Base-by-base conservation (phyloP, 257 asterid species). In the Jaltomata sinuosa region DNA sequence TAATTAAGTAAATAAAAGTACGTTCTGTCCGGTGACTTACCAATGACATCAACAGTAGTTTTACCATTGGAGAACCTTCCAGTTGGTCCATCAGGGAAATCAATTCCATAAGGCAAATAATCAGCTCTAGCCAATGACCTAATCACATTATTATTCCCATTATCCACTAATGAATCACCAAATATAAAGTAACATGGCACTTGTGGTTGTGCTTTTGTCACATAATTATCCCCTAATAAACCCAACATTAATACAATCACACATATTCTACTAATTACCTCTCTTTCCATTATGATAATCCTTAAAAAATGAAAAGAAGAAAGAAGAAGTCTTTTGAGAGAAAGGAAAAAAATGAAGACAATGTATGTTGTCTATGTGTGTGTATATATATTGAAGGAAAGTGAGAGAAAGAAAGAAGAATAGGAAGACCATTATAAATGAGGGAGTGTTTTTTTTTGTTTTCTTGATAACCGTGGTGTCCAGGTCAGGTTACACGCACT, bases 81-180 rank as follows among this genome's bases (percentile, higher is more conserved):
- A 3, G 74, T 87, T n/a, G 91, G 91, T 55, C 91, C 91, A 29
- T 65, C 84, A 0, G 89, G 85, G 29, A 83, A 89, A 85, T 89
- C 91, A 81, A 89, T 85, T 27, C 91, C 91, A 59, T 89, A 89
- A 38, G 91, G 91, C 83, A 85, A 32, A 82, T 89, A 89, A 81
- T 89, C 87, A 77, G 91, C 91, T 76, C 71, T 87, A 3, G 91
- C 91, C 72, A 89, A 71, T 19, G 91, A 89, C 57, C 86, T 84
- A 61, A 89, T 87, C 21, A 85, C 83, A 54, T 89, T 89, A 69
- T 89, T 89, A 74, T 89, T 89, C 15, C 91, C 91, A 81, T 89
- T 89, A 71, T 89, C 91, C 55, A 87, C 90, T 22, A 89, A 83
- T 15, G 91, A 89, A 87, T 89, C 91, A 5, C 91, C 91, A 81